Evolutionary conservation across 164 flowering plant genomes (phyloP), one percentile per base, ranked within the genome.

Genomic region (Umbilicus rupestris): DNA sequence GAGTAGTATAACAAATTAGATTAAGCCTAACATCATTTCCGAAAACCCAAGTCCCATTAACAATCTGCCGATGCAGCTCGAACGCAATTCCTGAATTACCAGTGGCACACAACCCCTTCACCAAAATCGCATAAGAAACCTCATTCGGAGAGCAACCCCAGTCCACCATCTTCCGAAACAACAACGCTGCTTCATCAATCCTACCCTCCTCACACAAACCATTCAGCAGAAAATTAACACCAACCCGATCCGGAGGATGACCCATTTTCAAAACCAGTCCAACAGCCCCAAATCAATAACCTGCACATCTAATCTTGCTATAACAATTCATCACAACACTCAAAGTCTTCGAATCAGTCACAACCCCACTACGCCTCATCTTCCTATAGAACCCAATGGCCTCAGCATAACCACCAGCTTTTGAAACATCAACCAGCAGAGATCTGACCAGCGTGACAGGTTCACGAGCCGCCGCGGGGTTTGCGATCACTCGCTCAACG

Each of bases 171-270:
- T 65, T 64, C 24, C 24, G 31, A 28, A 81, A 55, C 22, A 81
- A 24, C 9, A 20, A 19, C 4, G 58, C 12, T 1, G 80, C 80
- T 11, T 75, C 78, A 20, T 22, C 49, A 24, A 71, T 9, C 47
- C 63, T 76, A 50, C 30, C 44, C 29, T 65, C 70, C 22, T 39
- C 66, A 50, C 75, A 74, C 26, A 78, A 63, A n/a, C 84, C 80
- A 41, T 71, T 74, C 2, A 78, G 62, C 44, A 81, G 71, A 39
- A 76, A 73, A 66, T 63, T 72, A 46, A 57, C 77, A 15, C 71
- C 75, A 24, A 70, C 65, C 4, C 49, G 72, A 26, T 5, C 20
- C 3, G 24, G 59, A 28, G 55, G 6, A 49, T 3, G 20, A n/a
- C 55, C 73, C 67, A 3, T 31, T 12, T 66, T 66, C 57, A 20